phyloP scores from a whole-genome alignment of 768 basidiomycete species.

The Lactarius indigo region DNA sequence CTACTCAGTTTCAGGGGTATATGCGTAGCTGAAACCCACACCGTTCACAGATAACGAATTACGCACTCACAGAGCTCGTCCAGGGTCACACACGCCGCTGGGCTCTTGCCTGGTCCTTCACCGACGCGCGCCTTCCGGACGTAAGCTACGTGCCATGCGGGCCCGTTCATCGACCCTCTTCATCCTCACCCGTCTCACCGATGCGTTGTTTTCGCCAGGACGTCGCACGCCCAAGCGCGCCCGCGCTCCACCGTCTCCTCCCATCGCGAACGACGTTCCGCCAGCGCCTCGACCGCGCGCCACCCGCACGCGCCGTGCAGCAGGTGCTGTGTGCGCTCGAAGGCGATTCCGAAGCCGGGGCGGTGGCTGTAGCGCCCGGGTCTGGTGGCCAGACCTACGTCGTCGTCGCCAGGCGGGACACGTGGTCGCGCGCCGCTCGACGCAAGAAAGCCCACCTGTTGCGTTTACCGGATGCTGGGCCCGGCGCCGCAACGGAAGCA shows the following conservation, averaged over 20 bases:
- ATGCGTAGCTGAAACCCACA: background rate
- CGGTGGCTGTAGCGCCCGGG: background rate
- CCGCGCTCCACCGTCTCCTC: constrained; percentile 48
- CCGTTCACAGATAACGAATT: constrained; percentile 69
- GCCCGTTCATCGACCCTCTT: background rate
- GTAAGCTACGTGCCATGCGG: constrained; percentile 49
- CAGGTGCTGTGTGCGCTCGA: constrained; percentile 37
- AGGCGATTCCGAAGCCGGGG: constrained; percentile 18
- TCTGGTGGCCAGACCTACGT: background rate
- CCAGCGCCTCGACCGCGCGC: constrained; percentile 35
- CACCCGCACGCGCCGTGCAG: constrained; percentile 28
- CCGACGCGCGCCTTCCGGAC: constrained; percentile 63
- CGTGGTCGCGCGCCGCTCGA: constrained; percentile 69
- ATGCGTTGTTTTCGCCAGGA: constrained; percentile 38
- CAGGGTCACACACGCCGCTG: constrained; percentile 91
- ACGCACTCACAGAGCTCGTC: constrained; percentile 76
- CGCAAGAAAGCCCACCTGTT: constrained; percentile 33
- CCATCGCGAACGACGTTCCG: constrained; percentile 56
- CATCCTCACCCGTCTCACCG: constrained; percentile 27
- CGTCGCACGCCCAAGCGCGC: constrained; percentile 37
- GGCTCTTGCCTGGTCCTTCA: constrained; percentile 86
- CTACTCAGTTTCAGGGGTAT: background rate
- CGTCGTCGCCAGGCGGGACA: constrained; percentile 35
- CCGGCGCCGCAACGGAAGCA: background rate
- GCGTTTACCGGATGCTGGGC: background rate